phyloP scores from a whole-genome alignment of 192 early-diverging fungal species.

The Coemansia sp. region DNA sequence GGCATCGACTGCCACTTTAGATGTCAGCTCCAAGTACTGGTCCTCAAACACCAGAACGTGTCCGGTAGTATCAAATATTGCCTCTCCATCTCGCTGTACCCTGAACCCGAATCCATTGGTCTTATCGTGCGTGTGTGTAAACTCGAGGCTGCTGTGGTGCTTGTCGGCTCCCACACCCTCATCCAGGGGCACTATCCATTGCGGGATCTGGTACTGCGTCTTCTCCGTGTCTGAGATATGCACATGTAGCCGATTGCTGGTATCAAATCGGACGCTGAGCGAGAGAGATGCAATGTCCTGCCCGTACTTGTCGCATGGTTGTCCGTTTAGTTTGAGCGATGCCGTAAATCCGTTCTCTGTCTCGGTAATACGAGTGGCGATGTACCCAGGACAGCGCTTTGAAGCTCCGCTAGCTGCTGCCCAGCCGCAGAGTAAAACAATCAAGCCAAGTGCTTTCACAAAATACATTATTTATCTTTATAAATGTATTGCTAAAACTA shows the following conservation, averaged over 20 bases:
- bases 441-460: too few species aligned
- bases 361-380: background rate
- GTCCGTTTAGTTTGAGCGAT: constrained; percentile 20
- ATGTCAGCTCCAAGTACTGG: constrained; percentile 66
- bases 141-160: constrained; percentile 11
- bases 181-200: constrained; percentile 25
- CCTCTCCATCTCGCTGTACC: constrained; percentile 20
- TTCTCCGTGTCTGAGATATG: constrained; percentile 41
- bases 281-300: constrained; percentile 42
- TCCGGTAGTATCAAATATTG: constrained; percentile 37
- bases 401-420: background rate
- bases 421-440: too few species aligned
- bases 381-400: constrained; percentile 29
- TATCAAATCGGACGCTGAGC: constrained; percentile 58
- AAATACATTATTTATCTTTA: too few species aligned
- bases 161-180: constrained; percentile 6
- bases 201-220: constrained; percentile 54
- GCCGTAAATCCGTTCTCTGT: constrained; percentile 17
- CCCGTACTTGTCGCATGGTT: constrained; percentile 46
- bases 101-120: constrained; percentile 40
- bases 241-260: constrained; percentile 56
- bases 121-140: constrained; percentile 15
- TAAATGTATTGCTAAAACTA: too few species aligned
- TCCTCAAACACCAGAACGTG: constrained; percentile 62
- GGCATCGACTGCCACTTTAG: constrained; percentile 56